Base-by-base conservation (phyloP, 768 basidiomycete genomes). In the Fistulinella prunicolor region DNA sequence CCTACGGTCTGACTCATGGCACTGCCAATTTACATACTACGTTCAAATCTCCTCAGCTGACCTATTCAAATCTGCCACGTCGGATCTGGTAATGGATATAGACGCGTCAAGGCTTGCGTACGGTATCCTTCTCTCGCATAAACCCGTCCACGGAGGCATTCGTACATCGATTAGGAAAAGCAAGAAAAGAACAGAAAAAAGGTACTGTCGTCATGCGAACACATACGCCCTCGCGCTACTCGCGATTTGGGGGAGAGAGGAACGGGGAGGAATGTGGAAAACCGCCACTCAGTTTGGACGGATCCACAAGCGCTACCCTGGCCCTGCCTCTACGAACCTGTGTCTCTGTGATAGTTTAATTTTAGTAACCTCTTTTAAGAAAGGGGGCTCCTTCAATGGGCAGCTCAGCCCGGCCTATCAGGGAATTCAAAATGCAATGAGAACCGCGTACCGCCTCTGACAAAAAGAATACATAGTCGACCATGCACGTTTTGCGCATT, bases 191-290 rank as follows among this genome's bases (percentile, higher is more conserved):
- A 29, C 19, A 23, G 24, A 8, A 36, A 41, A 42, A 38, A 52
- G 51, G 41, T 19, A 51, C 58, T 20, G 47, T 58, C 30, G 57
- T 46, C 45, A 59, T 46, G 57, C 40, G 20, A 41, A 26, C 23
- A 44, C 34, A 20, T 35, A 21, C 19, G 22, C n/a, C 1, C 30
- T 32, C 13, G 30, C 13, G 13, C 9, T 14, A 14, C 26, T 32
- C 7, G 30, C 30, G 13, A 6, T 32, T 32, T 28, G 6, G 26
- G 26, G 26, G n/a, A 28, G 6, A 28, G 28, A 28, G 28, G 16
- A 34, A 34, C 14, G 32, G 35, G 35, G 13, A 14, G 30, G 13
- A 5, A 5, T 28, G 30, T 14, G 30, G 30, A 32, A 14, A 12
- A 12, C 30, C 6, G 26, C 26, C 6, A 32, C 30, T 10, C 30